phyloP scores from a whole-genome alignment of 2,329 filamentous ascomycete genomes.

The Tolypocladium capitatum region DNA sequence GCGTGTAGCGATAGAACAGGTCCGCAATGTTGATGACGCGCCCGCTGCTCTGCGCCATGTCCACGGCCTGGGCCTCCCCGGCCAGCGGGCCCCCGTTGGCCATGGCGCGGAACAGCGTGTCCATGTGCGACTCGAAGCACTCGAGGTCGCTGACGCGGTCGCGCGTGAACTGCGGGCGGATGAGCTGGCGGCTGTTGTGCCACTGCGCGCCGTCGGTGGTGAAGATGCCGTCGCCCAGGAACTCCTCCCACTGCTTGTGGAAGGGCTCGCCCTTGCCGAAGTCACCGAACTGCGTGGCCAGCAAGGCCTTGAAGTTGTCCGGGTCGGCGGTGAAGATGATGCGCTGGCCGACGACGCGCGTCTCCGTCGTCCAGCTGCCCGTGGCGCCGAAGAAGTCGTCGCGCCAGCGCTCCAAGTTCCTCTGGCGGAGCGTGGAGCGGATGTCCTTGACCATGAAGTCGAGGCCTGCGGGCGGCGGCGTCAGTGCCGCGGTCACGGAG shows the following conservation, averaged over 20 bases:
- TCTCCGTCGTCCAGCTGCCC: constrained; percentile 45
- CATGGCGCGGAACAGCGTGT: constrained; percentile 58
- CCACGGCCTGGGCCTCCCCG: constrained; percentile 49
- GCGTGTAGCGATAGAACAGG: constrained; percentile 71
- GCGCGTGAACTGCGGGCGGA: constrained; percentile 76
- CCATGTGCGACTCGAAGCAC: constrained; percentile 67
- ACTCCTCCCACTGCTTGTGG: constrained; percentile 61
- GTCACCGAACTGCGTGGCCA: constrained; percentile 72
- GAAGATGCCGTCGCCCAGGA: constrained; percentile 62
- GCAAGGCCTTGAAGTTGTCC: constrained; percentile 79
- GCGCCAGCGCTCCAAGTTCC: constrained; percentile 50
- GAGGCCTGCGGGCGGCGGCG: constrained; percentile 29
- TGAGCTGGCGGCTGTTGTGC: constrained; percentile 68
- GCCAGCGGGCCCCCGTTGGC: constrained; percentile 42
- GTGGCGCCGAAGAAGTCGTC: constrained; percentile 29
- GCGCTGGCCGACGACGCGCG: constrained; percentile 39
- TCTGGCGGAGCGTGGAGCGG: constrained; percentile 34
- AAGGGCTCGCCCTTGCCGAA: constrained; percentile 72
- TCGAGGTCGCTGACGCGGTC: constrained; percentile 73
- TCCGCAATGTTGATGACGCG: constrained; percentile 55
- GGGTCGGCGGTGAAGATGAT: constrained; percentile 67
- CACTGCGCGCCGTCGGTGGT: constrained; percentile 67
- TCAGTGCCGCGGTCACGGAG: not conserved
- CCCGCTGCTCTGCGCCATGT: constrained; percentile 47
- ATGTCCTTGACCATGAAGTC: constrained; percentile 51